Percentiles rank a stretch among this genome's conserved stretches.
phyloP scores from a whole-genome alignment of 306 rosid species.

The Trifolium dubium region DNA sequence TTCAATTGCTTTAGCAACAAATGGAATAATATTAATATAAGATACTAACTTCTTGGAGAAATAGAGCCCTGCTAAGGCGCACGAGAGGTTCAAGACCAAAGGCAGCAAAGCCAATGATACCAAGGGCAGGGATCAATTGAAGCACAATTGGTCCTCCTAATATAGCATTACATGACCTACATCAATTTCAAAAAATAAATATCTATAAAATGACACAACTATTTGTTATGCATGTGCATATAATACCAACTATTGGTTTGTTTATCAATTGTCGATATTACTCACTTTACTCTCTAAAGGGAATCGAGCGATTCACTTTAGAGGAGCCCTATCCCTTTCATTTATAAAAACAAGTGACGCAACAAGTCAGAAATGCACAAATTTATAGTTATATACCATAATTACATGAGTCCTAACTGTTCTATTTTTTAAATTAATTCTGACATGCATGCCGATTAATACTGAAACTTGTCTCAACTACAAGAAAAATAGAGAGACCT shows the following conservation, averaged over 20 bases:
- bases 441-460: conserved; percentile 21
- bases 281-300: background rate
- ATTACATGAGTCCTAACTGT: background rate
- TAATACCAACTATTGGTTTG: background rate
- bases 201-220: background rate
- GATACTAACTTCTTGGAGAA: conserved; percentile 61
- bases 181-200: conserved; percentile 30
- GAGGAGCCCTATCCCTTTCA: background rate
- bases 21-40: conserved; percentile 42
- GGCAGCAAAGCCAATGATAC: conserved; percentile 78
- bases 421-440: background rate
- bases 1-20: conserved; percentile 28
- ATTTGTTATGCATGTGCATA: background rate
- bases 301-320: background rate
- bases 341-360: background rate
- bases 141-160: conserved; percentile 53
- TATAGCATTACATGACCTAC: conserved; percentile 66
- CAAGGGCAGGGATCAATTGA: conserved; percentile 71
- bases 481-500: conserved; percentile 52
- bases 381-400: conserved; percentile 6
- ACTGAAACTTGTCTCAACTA: conserved; percentile 6
- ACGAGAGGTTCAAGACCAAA: conserved; percentile 84
- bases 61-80: conserved; percentile 61
- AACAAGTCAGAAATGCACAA: background rate
- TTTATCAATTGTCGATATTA: background rate